A percentile compares a stretch with the other conserved stretches of the same genome.
These are phyloP conservation scores for Corylus americana DNA, from an alignment of 306 rosid species.

Conservation along the genomic window DNA sequence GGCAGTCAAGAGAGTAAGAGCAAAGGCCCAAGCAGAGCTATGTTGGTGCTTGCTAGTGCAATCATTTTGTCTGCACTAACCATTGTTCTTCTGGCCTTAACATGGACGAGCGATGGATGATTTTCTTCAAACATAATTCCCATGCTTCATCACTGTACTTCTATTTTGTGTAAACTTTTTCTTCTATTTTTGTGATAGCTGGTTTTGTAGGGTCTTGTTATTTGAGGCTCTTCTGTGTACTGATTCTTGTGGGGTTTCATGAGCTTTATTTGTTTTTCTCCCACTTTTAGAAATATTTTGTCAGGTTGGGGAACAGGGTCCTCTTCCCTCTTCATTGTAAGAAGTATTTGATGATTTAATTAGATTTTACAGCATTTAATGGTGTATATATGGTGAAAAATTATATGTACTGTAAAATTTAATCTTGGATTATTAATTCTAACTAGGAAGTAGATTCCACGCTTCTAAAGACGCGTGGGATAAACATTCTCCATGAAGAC, in stretches of 20 bases:
- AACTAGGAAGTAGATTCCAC: not conserved
- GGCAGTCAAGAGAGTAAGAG: conserved; percentile 50
- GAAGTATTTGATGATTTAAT: no score
- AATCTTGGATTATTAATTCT: no score
- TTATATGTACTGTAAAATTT: no score
- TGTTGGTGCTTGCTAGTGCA: conserved; percentile 48
- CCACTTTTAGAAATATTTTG: no score
- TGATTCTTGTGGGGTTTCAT: no score
- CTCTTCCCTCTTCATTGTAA: no score
- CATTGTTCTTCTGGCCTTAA: conserved; percentile 71
- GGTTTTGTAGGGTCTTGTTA: no score
- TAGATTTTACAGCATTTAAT: no score
- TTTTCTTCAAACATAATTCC: conserved; percentile 5
- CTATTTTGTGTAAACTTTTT: not conserved
- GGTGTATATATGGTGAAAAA: no score
- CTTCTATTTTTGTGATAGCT: not conserved
- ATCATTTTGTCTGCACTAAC: conserved; percentile 51
- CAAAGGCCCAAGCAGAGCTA: conserved; percentile 34
- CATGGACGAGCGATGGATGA: conserved; percentile 70
- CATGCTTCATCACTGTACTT: not conserved
- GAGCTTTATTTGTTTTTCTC: no score
- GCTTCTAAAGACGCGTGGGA: not conserved
- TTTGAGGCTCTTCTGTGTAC: no score
- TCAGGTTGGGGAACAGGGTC: no score
- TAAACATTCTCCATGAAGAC: not conserved